Percentiles rank a stretch among this genome's conserved stretches.
Evolutionary conservation across 768 basidiomycete species (phyloP).

Genomic region (Lactarius tabidus): DNA sequence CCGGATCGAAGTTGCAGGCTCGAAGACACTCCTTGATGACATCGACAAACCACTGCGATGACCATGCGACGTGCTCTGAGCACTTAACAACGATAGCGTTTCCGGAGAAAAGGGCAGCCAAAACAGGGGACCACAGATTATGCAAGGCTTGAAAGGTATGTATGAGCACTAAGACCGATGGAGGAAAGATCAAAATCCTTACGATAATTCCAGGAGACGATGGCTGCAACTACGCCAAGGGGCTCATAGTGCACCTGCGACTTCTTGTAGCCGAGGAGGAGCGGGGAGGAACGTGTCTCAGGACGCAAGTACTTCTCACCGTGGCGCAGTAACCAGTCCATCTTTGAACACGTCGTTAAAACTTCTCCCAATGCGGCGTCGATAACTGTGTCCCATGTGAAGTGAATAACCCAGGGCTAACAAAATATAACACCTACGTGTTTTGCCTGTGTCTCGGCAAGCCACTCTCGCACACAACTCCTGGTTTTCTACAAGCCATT

Average conservation of each 20-base stretch:
- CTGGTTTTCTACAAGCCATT: constrained; percentile 92
- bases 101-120: constrained; percentile 87
- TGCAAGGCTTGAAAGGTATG: constrained; percentile 65
- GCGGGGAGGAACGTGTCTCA: constrained; percentile 61
- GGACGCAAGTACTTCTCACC: constrained; percentile 77
- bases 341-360: constrained; percentile 88
- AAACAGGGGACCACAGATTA: constrained; percentile 90
- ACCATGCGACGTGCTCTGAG: constrained; percentile 92
- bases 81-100: constrained; percentile 90
- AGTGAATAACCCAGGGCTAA: background rate
- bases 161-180: constrained; percentile 8
- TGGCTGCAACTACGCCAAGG: constrained; percentile 85
- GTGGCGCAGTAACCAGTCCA: constrained; percentile 86
- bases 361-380: constrained; percentile 96
- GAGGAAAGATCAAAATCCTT: constrained; percentile 27
- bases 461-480: constrained; percentile 82
- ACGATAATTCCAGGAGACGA: constrained; percentile 97
- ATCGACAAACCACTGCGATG: constrained; percentile 75
- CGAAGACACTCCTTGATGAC: constrained; percentile 73
- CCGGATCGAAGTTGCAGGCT: constrained; percentile 75
- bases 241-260: constrained; percentile 85
- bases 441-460: constrained; percentile 94
- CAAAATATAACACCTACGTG: constrained; percentile 48
- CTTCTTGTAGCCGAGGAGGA: constrained; percentile 71
- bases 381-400: constrained; percentile 52